Base-by-base conservation (phyloP, 805 yeast genomes). In the Zygotorulaspora sp. region DNA sequence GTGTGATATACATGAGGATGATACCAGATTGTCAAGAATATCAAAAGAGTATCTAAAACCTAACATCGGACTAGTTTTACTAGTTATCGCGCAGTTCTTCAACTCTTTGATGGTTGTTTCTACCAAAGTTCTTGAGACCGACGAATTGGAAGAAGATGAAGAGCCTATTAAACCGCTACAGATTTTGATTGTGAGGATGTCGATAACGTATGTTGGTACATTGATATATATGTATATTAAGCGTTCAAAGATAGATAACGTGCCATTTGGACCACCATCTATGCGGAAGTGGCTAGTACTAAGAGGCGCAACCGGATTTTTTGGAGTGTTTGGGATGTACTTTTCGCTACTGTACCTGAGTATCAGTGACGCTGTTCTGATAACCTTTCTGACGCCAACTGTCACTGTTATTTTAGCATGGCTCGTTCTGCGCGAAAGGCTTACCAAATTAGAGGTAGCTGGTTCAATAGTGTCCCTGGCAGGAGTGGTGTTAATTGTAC, bases 401-500 rank as follows among this genome's bases (percentile, higher is more conserved):
- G 72, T 83, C 12, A 83, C 95, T 0, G 83, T 87, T 0, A 60
- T 86, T 15, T 60, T 81, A 38, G 95, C 96, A 0, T 79, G 80
- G 71, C 43, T 76, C 2, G 55, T 83, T 3, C 62, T 88, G 20
- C 71, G 75, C 29, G 96, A 88, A 53, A 60, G 71, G 6, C 82
- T 83, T 58, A 74, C 86, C 4, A 47, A 69, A 23, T 53, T 77
- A 11, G 96, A 89, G 61, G 83, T 79, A 0, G 52, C 71, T 0
- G 88, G 94, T 23, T 82, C 88, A 1, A 10, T 77, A 0, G 55
- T 78, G 5, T 84, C 96, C 0, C 65, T 88, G 13, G 45, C 68
- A 2, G 96, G 96, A 5, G 96, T 89, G 2, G 44, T 86, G 1
- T 58, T 88, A 18, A 83, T 88, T 49, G 90, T 95, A 1, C 75